Base-by-base conservation (phyloP, 768 basidiomycete species). In the Podaxis sp. region DNA sequence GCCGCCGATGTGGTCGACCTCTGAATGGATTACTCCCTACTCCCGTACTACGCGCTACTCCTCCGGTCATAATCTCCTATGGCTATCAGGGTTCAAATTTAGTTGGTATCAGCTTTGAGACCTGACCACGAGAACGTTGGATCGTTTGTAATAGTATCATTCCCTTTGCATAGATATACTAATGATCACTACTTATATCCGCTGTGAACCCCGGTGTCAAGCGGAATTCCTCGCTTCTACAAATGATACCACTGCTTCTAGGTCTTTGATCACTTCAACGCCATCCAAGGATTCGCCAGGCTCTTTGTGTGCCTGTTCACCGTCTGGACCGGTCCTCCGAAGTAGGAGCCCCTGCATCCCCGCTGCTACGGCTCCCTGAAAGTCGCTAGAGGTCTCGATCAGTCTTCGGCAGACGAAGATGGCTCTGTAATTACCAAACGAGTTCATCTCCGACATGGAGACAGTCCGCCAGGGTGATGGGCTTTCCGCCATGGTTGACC, bases 371-470 rank as follows among this genome's bases (percentile, higher is more conserved):
- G 90, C 88, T 4, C 89, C 91, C 11, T 77, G 41, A 69, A 88
- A 91, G 66, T 92, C 90, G 55, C 90, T 92, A 66, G 8, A 38
- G 53, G 13, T 12, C 38, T 36, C n/a, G 17, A 41, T 60, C 57
- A 53, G 58, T 46, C 43, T 57, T 27, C 57, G n/a, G 27, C 29
- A 4, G 33, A 9, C 29, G 7, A 12, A 55, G 24, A 25, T 56
- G 24, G 3, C 50, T n/a, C 47, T 65, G 9, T 29, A 65, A 82
- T 65, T 66, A 91, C 91, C 82, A 80, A 54, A 78, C 70, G 33
- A 91, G 70, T 65, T 93, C 90, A 69, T 94, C 91, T 0, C 92
- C 92, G 43, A 93, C 81, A 65, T 94, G 91, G 19, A 93, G 68
- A 38, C 80, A 82, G 67, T 89, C 77, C 27, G 70, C 67, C 1